Evolutionary conservation across 768 basidiomycete species (phyloP).

Genomic region (Phlebiopsis gigantea): DNA sequence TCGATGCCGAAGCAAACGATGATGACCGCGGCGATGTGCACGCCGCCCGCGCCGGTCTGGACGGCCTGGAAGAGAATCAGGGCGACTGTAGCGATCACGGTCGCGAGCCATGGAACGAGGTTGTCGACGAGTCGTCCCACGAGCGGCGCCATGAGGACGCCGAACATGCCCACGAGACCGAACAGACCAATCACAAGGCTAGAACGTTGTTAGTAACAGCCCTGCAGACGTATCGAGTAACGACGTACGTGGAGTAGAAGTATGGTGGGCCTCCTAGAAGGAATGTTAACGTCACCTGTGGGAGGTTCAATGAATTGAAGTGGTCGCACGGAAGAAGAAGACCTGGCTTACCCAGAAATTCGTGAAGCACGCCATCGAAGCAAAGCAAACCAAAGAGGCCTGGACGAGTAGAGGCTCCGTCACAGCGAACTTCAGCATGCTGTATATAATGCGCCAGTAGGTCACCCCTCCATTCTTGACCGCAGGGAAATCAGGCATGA

Average conservation of each 20-base stretch:
- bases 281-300: slow-evolving; percentile 57
- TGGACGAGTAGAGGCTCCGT: slow-evolving; percentile 78
- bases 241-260: slow-evolving; percentile 56
- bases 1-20: slow-evolving; percentile 65
- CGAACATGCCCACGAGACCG: slow-evolving; percentile 45
- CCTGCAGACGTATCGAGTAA: slow-evolving; percentile 2
- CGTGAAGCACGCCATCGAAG: slow-evolving; percentile 47
- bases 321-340: neutral
- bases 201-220: neutral
- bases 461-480: slow-evolving; percentile 46
- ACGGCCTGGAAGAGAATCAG: slow-evolving; percentile 50
- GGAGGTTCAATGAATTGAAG: neutral
- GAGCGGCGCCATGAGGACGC: slow-evolving; percentile 59
- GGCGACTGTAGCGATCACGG: slow-evolving; percentile 44
- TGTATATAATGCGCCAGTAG: slow-evolving; percentile 61
- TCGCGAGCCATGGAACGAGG: slow-evolving; percentile 70
- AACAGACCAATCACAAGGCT: slow-evolving; percentile 40
- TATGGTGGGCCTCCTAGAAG: slow-evolving; percentile 70
- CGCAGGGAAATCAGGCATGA: slow-evolving; percentile 78
- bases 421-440: slow-evolving; percentile 68
- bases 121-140: slow-evolving; percentile 61
- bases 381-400: slow-evolving; percentile 50
- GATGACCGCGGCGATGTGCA: slow-evolving; percentile 62
- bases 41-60: slow-evolving; percentile 62
- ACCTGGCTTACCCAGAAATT: slow-evolving; percentile 28